A percentile compares a stretch with the other conserved stretches of the same genome.
Conservation (phyloP, 305 asterid species). For the Ilex paraguariensis region DNA sequence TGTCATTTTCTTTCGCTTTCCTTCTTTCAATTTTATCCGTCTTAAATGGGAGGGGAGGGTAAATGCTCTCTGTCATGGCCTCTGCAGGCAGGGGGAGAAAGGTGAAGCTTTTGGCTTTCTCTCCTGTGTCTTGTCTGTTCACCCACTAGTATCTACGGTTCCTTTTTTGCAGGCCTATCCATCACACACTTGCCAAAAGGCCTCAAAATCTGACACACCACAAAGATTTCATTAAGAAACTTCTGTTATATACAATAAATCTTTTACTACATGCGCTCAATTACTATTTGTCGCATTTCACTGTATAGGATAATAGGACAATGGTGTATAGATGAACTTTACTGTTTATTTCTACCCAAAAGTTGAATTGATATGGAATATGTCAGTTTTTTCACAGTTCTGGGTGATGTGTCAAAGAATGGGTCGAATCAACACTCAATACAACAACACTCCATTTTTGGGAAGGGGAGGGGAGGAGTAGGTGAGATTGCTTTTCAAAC, state of each 20-base stretch:
- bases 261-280: conserved; percentile 6
- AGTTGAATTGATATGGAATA: too few species aligned
- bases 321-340: neutral
- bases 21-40: neutral
- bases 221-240: conserved; percentile 24
- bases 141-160: conserved; percentile 11
- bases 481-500: conserved; percentile 13
- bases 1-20: neutral
- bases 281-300: conserved; percentile 13
- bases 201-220: conserved; percentile 29
- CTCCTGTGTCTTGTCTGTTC: conserved; percentile 37
- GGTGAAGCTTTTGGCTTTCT: conserved; percentile 1
- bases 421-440: too few species aligned
- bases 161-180: conserved; percentile 46
- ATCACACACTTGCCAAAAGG: conserved; percentile 22
- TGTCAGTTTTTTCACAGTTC: too few species aligned
- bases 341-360: too few species aligned
- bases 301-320: neutral
- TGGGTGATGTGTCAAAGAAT: too few species aligned
- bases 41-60: neutral
- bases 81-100: neutral
- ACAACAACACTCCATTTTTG: too few species aligned
- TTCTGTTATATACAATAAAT: neutral
- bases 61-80: neutral
- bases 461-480: too few species aligned